Base-by-base conservation (phyloP, 2,329 filamentous ascomycete genomes). In the Aspergillus novoparasiticus region DNA sequence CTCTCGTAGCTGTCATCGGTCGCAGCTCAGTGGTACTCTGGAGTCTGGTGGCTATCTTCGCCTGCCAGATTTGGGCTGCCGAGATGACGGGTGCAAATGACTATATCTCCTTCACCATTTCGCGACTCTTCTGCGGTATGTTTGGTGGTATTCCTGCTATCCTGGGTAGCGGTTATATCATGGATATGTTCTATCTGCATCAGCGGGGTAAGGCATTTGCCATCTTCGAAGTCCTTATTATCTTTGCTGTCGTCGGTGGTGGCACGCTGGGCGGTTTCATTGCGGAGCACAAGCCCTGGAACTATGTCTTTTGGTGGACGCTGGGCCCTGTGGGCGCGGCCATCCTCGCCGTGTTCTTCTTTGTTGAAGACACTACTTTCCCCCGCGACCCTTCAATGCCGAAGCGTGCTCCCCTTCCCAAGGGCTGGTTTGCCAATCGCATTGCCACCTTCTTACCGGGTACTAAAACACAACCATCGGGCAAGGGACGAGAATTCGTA, bases 131-230 rank as follows among this genome's bases (percentile, higher is more conserved):
- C 61, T 68, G 75, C 0, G 78, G 79, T n/a, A 73, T 80, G 64
- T 79, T 79, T 57, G 80, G 81, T 26, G 73, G 74, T 14, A 69
- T 79, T 14, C 72, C 78, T 43, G 72, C 75, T 58, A 69, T 79
- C 34, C 71, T 82, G 50, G 79, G 79, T 21, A 74, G 78, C 23
- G 69, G 77, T 43, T 75, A 78, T 39, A 74, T 82, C 26, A 76
- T 78, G n/a, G 79, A 81, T 57, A 46, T 80, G 58, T 81, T 80
- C 67, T 82, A 81, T 67, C 66, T 81, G 36, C 79, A 81, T 58
- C 76, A 81, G 64, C 75, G 79, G 21, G 79, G 79, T 9, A 70
- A 76, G 39, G 77, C 77, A 9, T 80, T 81, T 56, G 78, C 74
- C 0, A 66, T 73, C 30, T 72, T 79, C 32, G 73, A 78, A 32